A percentile compares a stretch with the other conserved stretches of the same genome.
Evolutionary conservation across 805 yeast species (phyloP).

Genomic region (Candida silvicultrix): DNA sequence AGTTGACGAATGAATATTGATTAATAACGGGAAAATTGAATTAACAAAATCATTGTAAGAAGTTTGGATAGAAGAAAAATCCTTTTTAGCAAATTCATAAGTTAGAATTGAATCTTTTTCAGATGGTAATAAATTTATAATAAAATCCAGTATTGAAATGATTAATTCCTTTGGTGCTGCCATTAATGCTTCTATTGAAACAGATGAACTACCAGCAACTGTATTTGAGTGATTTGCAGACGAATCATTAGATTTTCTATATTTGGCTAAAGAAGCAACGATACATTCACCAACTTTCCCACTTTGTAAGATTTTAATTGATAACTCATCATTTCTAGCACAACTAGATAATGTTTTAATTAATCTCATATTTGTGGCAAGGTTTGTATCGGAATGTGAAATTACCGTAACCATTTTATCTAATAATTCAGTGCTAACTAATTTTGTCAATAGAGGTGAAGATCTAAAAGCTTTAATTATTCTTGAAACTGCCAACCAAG

Average conservation of each 20-base stretch:
- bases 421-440: constrained; percentile 32
- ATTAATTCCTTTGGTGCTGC: constrained; percentile 66
- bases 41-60: constrained; percentile 32
- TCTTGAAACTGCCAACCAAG: constrained; percentile 59
- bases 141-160: constrained; percentile 44
- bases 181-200: constrained; percentile 67
- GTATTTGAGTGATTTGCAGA: constrained; percentile 3
- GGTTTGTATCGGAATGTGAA: constrained; percentile 22
- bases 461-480: constrained; percentile 44
- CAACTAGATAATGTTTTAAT: constrained; percentile 36
- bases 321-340: constrained; percentile 33
- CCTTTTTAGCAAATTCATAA: constrained; percentile 14
- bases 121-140: constrained; percentile 54
- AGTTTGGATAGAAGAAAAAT: constrained; percentile 18
- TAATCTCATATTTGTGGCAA: constrained; percentile 26
- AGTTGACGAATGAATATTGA: constrained; percentile 65
- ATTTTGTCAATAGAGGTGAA: constrained; percentile 38
- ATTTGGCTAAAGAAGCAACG: constrained; percentile 42
- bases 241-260: constrained; percentile 30
- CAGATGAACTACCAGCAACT: neutral
- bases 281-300: constrained; percentile 43
- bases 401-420: constrained; percentile 24
- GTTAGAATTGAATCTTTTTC: constrained; percentile 23
- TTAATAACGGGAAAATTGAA: constrained; percentile 43
- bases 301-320: constrained; percentile 39